Evolutionary conservation across 768 basidiomycete species (phyloP).

Genomic region (Amanita subjunquillea): DNA sequence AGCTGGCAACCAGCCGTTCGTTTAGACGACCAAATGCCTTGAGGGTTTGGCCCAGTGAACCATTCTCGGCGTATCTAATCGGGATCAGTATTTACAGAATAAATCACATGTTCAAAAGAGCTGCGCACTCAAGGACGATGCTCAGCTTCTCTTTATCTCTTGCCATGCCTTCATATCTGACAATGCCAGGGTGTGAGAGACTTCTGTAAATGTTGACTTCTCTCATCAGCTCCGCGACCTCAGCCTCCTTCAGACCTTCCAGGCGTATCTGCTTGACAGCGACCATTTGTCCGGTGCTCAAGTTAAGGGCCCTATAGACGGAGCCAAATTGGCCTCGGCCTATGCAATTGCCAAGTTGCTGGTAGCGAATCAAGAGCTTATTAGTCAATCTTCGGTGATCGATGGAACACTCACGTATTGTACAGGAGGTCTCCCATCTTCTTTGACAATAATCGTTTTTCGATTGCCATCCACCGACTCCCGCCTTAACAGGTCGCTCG

Average conservation of each 20-base stretch:
- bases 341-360: conserved; percentile 98
- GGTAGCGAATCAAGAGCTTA: conserved; percentile 4
- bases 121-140: conserved; percentile 86
- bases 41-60: conserved; percentile 86
- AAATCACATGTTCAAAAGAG: conserved; percentile 7
- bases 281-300: conserved; percentile 95
- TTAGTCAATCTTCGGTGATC: not conserved
- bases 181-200: conserved; percentile 88
- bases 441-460: conserved; percentile 65
- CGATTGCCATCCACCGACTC: conserved; percentile 59
- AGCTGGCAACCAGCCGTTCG: conserved; percentile 83
- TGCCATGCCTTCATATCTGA: conserved; percentile 95
- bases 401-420: conserved; percentile 56
- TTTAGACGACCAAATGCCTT: conserved; percentile 92
- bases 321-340: conserved; percentile 95
- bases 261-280: conserved; percentile 95
- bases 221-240: conserved; percentile 83
- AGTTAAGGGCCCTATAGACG: conserved; percentile 89
- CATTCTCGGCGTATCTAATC: conserved; percentile 88
- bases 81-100: conserved; percentile 2
- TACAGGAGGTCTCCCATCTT: conserved; percentile 71
- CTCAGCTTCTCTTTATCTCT: conserved; percentile 81
- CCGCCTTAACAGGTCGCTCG: conserved; percentile 55
- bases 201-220: conserved; percentile 92
- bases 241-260: conserved; percentile 83